A percentile compares a stretch with the other conserved stretches of the same genome.
Evolutionary conservation across 176 grass and related monocot species (phyloP).

Genomic region (Bolboschoenus planiculmis): DNA sequence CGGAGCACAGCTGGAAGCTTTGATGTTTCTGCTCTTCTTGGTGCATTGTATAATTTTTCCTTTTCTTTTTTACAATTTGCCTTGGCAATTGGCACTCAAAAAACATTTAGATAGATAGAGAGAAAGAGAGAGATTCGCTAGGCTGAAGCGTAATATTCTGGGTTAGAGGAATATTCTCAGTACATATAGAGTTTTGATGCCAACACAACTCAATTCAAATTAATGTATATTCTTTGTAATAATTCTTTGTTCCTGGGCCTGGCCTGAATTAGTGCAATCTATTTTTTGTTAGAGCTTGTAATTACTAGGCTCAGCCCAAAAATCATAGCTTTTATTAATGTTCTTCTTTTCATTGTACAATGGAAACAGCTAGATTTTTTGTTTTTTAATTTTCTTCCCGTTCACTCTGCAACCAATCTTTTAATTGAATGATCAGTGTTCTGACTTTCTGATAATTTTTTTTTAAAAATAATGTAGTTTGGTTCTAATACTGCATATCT

Average conservation of each 20-base stretch:
- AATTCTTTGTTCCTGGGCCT: not conserved
- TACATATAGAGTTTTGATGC: not conserved
- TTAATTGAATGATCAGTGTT: no score
- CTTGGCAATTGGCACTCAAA: not conserved
- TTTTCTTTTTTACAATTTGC: no score
- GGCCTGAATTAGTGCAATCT: not conserved
- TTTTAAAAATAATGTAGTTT: not conserved
- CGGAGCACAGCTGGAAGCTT: not conserved
- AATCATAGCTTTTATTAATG: not conserved
- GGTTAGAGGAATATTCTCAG: not conserved
- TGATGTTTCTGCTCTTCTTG: not conserved
- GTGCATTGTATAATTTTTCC: no score
- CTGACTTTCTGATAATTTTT: not conserved
- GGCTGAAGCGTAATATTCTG: not conserved
- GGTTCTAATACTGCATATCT: not conserved
- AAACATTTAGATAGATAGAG: not conserved
- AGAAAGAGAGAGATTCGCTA: not conserved
- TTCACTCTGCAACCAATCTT: no score
- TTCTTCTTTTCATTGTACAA: not conserved
- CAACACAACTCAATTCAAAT: not conserved
- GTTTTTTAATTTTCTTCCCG: not conserved
- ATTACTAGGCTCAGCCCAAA: not conserved
- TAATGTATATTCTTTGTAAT: not conserved
- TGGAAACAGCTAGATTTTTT: not conserved
- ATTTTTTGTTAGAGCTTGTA: not conserved